phyloP scores from a whole-genome alignment of 83 land plant species.

The Picea abies region DNA sequence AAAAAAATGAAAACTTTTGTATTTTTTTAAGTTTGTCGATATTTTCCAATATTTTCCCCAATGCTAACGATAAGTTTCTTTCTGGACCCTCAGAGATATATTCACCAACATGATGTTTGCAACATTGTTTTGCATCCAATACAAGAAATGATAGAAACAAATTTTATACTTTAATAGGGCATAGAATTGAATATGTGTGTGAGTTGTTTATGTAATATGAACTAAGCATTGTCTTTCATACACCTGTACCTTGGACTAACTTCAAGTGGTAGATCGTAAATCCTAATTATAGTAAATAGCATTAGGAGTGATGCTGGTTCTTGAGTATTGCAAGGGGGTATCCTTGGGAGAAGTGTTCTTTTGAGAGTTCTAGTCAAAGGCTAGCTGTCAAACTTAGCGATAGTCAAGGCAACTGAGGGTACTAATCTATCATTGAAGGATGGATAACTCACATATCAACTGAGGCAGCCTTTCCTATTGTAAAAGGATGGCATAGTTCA shows the following conservation, averaged over 20 bases:
- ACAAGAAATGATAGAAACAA: neutral
- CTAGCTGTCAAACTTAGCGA: too few species aligned
- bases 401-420: too few species aligned
- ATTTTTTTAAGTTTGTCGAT: too few species aligned
- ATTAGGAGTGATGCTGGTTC: neutral
- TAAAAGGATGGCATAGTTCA: too few species aligned
- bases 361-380: too few species aligned
- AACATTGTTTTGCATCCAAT: neutral
- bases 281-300: neutral
- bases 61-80: too few species aligned
- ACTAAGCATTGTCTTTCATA: neutral
- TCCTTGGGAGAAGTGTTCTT: too few species aligned
- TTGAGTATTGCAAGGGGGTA: neutral
- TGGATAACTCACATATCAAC: neutral
- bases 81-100: too few species aligned
- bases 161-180: neutral
- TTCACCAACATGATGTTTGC: too few species aligned
- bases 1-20: too few species aligned
- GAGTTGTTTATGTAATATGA: neutral
- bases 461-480: neutral
- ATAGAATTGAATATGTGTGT: neutral
- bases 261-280: neutral
- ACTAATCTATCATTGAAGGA: neutral
- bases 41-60: too few species aligned
- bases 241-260: neutral